Evolutionary conservation across 805 yeast species (phyloP).

Genomic region (Starmerella bombicola): DNA sequence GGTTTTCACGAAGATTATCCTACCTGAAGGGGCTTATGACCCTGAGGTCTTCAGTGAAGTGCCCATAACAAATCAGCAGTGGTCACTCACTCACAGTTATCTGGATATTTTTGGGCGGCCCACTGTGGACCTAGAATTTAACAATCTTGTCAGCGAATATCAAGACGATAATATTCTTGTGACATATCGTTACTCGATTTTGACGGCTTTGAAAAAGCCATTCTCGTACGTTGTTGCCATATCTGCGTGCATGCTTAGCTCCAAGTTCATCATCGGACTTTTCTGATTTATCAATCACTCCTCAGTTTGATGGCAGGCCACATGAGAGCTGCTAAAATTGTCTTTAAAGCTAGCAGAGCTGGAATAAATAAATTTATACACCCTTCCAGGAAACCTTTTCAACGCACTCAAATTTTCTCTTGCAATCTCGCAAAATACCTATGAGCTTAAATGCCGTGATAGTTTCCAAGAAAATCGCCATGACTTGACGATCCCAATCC

Average conservation of each 20-base stretch:
- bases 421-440: slow-evolving; percentile 53
- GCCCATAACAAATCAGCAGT: background rate
- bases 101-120: slow-evolving; percentile 75
- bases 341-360: no score
- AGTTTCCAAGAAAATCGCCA: slow-evolving; percentile 65
- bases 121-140: slow-evolving; percentile 47
- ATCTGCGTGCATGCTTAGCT: slow-evolving; percentile 43
- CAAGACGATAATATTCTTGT: slow-evolving; percentile 44
- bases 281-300: background rate
- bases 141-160: slow-evolving; percentile 59
- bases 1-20: slow-evolving; percentile 47
- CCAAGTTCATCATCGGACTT: background rate
- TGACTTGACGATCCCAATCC: slow-evolving; percentile 48
- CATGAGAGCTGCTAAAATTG: no score
- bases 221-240: slow-evolving; percentile 33
- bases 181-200: slow-evolving; percentile 46
- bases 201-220: slow-evolving; percentile 52
- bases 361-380: no score
- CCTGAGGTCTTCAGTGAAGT: slow-evolving; percentile 43
- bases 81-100: slow-evolving; percentile 27
- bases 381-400: slow-evolving; percentile 67
- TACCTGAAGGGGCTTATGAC: slow-evolving; percentile 78
- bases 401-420: slow-evolving; percentile 48
- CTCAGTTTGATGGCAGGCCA: background rate
- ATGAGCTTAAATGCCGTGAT: slow-evolving; percentile 55